phyloP scores from a whole-genome alignment of 1,284 basidiomycete species.

The Papiliotrema fonsecae region DNA sequence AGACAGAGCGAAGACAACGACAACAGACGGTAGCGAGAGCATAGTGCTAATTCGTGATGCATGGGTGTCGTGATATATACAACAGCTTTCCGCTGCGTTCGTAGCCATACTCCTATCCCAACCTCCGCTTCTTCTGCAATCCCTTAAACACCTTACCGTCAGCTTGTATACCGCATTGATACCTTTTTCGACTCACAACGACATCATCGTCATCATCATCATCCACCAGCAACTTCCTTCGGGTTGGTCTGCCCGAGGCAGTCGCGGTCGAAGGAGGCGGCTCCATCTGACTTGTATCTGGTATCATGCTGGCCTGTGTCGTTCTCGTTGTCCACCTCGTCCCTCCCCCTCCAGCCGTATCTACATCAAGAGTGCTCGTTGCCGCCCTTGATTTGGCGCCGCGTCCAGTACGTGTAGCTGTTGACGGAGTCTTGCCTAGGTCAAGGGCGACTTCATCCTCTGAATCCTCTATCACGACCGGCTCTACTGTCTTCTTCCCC shows the following conservation, averaged over 20 bases:
- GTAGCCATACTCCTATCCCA: not conserved
- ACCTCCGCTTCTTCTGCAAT: constrained; percentile 5
- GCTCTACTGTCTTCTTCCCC: constrained; percentile 1
- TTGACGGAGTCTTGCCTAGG: not conserved
- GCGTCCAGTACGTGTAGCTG: not conserved
- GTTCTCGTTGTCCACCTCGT: constrained; percentile 2
- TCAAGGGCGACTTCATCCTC: constrained; percentile 7
- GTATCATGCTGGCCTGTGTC: not conserved
- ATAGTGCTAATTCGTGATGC: not conserved
- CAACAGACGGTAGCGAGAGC: too few species aligned
- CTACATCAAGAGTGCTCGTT: too few species aligned
- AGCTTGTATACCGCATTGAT: not conserved
- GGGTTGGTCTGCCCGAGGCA: not conserved
- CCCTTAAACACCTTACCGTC: not conserved
- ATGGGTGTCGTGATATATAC: not conserved
- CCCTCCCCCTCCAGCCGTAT: too few species aligned
- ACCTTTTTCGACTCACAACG: not conserved
- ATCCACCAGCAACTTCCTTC: not conserved
- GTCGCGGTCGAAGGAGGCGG: not conserved
- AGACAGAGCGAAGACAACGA: too few species aligned
- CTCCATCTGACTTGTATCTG: not conserved
- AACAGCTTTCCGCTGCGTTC: too few species aligned
- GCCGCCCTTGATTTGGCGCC: not conserved
- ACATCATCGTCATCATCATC: constrained; percentile 5
- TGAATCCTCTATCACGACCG: constrained; percentile 10